phyloP scores from a whole-genome alignment of 2,329 filamentous ascomycete species.

The Aureobasidium sp. region DNA sequence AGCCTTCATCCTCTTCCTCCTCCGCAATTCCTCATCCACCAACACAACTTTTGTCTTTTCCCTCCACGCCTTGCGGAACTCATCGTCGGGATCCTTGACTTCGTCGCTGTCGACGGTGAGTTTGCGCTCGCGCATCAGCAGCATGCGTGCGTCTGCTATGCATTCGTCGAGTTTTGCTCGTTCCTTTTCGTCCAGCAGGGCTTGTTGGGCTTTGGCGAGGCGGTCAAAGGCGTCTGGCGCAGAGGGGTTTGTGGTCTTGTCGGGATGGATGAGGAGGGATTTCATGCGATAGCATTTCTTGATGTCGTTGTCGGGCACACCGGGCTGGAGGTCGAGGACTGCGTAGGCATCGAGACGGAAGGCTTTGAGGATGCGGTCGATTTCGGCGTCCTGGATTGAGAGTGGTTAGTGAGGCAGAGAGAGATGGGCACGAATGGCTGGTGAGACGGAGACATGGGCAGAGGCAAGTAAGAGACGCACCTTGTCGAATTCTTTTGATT shows the following conservation, averaged over 20 bases:
- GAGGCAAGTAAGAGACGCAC: conserved; percentile 35
- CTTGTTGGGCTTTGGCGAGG: conserved; percentile 85
- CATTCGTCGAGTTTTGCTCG: conserved; percentile 82
- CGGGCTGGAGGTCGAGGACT: conserved; percentile 89
- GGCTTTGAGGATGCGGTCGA: conserved; percentile 83
- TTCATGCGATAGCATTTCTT: conserved; percentile 91
- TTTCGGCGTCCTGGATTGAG: conserved; percentile 69
- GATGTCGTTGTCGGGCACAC: conserved; percentile 92
- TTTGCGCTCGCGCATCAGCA: conserved; percentile 89
- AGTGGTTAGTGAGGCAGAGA: neutral
- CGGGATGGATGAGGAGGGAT: conserved; percentile 96
- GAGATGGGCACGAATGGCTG: too few relatives aligned
- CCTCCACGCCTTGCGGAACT: conserved; percentile 79
- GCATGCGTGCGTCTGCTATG: conserved; percentile 90
- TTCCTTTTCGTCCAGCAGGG: conserved; percentile 89
- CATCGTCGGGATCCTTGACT: conserved; percentile 59
- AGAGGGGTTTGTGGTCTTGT: conserved; percentile 85
- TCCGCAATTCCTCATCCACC: conserved; percentile 82
- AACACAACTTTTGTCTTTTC: conserved; percentile 84
- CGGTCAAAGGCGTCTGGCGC: conserved; percentile 96
- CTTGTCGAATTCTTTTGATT: conserved; percentile 88
- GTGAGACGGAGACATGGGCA: too few relatives aligned
- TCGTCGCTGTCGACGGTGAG: conserved; percentile 85
- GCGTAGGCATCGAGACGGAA: conserved; percentile 84
- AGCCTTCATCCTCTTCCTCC: conserved; percentile 77